Evolutionary conservation across 805 yeast genomes (phyloP).

Genomic region (Zygoascus biomembranicola): DNA sequence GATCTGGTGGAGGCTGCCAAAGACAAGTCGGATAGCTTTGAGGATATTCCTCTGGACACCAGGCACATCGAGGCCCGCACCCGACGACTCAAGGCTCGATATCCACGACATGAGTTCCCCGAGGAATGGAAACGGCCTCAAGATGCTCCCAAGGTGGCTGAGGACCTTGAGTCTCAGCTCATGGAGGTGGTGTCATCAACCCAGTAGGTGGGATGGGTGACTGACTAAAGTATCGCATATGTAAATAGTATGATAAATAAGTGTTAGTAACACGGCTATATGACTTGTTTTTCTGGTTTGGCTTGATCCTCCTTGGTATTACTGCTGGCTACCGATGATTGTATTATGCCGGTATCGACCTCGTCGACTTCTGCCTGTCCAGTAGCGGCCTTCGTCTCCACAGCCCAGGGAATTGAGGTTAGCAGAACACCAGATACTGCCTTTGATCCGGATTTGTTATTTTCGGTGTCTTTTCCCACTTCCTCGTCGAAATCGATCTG

Average conservation of each 20-base stretch:
- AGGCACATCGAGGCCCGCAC: slow-evolving; percentile 51
- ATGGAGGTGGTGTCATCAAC: neutral
- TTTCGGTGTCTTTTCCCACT: slow-evolving; percentile 5
- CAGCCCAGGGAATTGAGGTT: slow-evolving; percentile 18
- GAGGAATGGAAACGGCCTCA: slow-evolving; percentile 70
- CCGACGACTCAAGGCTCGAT: slow-evolving; percentile 34
- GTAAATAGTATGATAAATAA: neutral
- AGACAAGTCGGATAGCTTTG: slow-evolving; percentile 51
- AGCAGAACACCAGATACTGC: slow-evolving; percentile 19
- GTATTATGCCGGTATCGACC: slow-evolving; percentile 1
- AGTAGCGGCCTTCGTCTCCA: neutral
- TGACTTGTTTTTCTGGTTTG: no score
- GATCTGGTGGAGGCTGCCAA: slow-evolving; percentile 58
- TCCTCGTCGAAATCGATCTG: slow-evolving; percentile 16
- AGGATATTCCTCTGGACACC: slow-evolving; percentile 73
- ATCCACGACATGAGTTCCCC: slow-evolving; percentile 50
- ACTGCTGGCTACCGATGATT: neutral
- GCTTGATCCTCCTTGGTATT: neutral
- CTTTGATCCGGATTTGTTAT: slow-evolving; percentile 9
- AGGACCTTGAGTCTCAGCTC: slow-evolving; percentile 13
- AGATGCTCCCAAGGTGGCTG: slow-evolving; percentile 49
- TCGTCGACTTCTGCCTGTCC: neutral
- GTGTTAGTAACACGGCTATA: no score
- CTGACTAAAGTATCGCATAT: neutral
- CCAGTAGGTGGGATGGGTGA: neutral